Base-by-base conservation (phyloP, 495 filamentous ascomycete genomes). In the Amorphotheca resinae region DNA sequence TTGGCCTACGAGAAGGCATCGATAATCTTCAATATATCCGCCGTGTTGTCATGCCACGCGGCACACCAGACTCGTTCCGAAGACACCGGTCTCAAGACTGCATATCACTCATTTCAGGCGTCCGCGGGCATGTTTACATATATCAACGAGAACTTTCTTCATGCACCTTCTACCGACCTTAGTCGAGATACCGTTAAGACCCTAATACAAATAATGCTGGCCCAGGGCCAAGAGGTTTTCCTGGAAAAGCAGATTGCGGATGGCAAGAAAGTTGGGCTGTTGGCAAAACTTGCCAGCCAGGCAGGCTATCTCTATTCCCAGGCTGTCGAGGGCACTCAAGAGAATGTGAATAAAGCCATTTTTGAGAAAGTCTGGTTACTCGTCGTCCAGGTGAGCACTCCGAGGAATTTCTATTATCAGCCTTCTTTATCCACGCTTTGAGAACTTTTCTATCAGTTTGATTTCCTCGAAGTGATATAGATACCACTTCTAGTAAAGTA, bases 91-190 rank as follows among this genome's bases (percentile, higher is more conserved):
- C 74, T 96, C 49, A 98, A 96, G 64, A 91, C 86, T 12, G 84
- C 91, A 2, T 98, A 95, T 57, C 89, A 98, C 62, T 96, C 91
- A 16, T 96, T 96, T 68, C 91, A 98, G 60, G 91, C 91, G 25
- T 82, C 88, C 18, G 91, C 91, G 9, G 91, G 91, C 60, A 98
- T 98, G 91, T 98, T 96, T 62, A 95, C 87, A 15, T 98, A 98
- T 54, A 96, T 98, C 66, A 98, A 96, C 61, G 88, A 96, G 64
- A 96, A 98, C 64, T 98, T 98, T 62, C 66, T 95, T 31, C 93
- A 98, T 56, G 91, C 91, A 25, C 91, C 91, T 2, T 95, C 87
- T 8, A 91, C 84, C 20, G 91, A 98, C 56, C 64, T 98, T 25
- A 95, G 88, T 59, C 71, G 88, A 46, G 87, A 96, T 12, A 96